Conservation (phyloP, 345 rosid genomes). For the Physaria fendleri region DNA sequence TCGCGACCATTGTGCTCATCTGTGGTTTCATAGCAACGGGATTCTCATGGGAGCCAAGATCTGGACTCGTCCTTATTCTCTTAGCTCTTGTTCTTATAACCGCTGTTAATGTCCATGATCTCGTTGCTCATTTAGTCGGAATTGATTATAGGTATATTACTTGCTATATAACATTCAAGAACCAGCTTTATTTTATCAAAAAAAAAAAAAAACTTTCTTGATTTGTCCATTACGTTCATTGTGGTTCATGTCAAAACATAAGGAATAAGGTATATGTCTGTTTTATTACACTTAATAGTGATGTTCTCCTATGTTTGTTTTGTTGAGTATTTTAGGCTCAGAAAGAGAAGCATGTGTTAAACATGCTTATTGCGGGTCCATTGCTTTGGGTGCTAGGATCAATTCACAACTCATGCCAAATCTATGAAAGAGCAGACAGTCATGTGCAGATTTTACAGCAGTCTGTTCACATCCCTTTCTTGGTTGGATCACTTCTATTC, state of each 20-base stretch:
- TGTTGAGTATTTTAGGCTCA: conserved; percentile 37
- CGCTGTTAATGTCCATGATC: conserved; percentile 61
- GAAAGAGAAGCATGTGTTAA: conserved; percentile 55
- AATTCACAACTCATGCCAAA: conserved; percentile 80
- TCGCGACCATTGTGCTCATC: conserved; percentile 50
- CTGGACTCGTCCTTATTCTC: conserved; percentile 60
- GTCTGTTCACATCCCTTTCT: conserved; percentile 63
- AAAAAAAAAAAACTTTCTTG: no score
- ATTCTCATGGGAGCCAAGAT: conserved; percentile 57
- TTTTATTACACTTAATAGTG: background rate
- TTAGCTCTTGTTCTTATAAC: conserved; percentile 45
- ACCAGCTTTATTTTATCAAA: no score
- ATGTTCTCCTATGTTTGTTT: background rate
- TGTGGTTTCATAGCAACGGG: conserved; percentile 56
- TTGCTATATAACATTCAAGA: conserved; percentile 27
- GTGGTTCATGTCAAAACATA: background rate
- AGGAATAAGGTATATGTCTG: background rate
- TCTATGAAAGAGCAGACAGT: conserved; percentile 78
- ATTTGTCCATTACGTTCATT: background rate
- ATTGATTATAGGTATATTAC: conserved; percentile 55
- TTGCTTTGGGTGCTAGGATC: conserved; percentile 75
- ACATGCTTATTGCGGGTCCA: conserved; percentile 68
- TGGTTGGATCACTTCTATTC: conserved; percentile 56
- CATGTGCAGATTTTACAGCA: conserved; percentile 75
- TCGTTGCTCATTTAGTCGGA: conserved; percentile 71